These are phyloP conservation scores for Candida railenensis DNA, from an alignment of 805 yeast species.

Conservation along the genomic window DNA sequence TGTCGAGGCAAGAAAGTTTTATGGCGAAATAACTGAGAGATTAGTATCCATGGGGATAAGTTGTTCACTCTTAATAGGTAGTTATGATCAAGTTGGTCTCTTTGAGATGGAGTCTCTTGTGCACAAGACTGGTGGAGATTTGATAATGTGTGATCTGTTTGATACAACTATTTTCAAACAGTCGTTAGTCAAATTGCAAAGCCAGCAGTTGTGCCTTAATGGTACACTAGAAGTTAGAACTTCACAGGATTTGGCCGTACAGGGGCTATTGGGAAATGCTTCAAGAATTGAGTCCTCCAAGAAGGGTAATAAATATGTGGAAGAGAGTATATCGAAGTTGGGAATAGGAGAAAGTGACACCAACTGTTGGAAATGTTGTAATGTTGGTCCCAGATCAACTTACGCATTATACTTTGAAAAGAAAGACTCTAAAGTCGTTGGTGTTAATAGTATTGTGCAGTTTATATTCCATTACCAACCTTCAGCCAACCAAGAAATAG, in stretches of 20 bases:
- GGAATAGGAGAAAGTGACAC: slow-evolving; percentile 51
- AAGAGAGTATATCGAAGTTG: slow-evolving; percentile 28
- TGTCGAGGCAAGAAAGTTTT: slow-evolving; percentile 44
- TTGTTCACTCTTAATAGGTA: slow-evolving; percentile 59
- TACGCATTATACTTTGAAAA: slow-evolving; percentile 60
- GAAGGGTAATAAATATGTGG: slow-evolving; percentile 21
- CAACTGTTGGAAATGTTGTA: slow-evolving; percentile 59
- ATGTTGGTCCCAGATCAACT: slow-evolving; percentile 55
- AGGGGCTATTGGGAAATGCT: slow-evolving; percentile 66
- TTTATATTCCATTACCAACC: slow-evolving; percentile 61
- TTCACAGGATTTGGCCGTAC: slow-evolving; percentile 48
- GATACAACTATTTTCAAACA: slow-evolving; percentile 68
- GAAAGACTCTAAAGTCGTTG: slow-evolving; percentile 26
- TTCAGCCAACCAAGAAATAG: slow-evolving; percentile 32
- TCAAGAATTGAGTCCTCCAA: slow-evolving; percentile 38
- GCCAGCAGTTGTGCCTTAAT: slow-evolving; percentile 47
- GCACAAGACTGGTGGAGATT: slow-evolving; percentile 60
- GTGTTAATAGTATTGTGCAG: slow-evolving; percentile 43
- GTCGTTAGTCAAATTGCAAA: slow-evolving; percentile 50
- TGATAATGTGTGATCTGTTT: slow-evolving; percentile 64
- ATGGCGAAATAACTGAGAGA: slow-evolving; percentile 46
- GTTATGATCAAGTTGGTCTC: slow-evolving; percentile 68
- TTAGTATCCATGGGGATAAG: slow-evolving; percentile 53
- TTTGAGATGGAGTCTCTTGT: slow-evolving; percentile 63
- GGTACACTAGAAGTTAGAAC: slow-evolving; percentile 59